These are phyloP conservation scores for Glebionis coronaria DNA, from an alignment of 129 eudicot species.

Conservation along the genomic window DNA sequence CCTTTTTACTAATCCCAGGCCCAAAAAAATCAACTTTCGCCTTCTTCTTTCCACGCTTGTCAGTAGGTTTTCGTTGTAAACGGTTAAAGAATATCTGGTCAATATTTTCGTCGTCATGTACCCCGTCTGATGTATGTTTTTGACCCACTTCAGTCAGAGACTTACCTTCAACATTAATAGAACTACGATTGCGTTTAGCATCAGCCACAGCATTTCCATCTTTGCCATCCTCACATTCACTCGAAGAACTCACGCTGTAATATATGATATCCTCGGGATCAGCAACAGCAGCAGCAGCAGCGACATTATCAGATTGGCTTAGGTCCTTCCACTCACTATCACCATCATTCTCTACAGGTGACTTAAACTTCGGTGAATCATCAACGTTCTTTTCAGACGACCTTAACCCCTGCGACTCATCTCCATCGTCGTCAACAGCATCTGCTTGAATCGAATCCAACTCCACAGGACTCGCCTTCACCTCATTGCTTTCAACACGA, in stretches of 20 bases:
- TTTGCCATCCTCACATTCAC: slow-evolving; percentile 27
- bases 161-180: background rate
- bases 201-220: slow-evolving; percentile 12
- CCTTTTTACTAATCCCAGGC: slow-evolving; percentile 6
- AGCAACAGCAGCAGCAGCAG: slow-evolving; percentile 20
- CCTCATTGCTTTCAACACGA: slow-evolving; percentile 27
- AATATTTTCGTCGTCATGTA: slow-evolving; percentile 1
- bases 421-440: slow-evolving; percentile 18
- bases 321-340: slow-evolving; percentile 8
- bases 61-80: background rate
- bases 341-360: slow-evolving; percentile 18
- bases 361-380: slow-evolving; percentile 2
- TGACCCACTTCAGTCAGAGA: slow-evolving; percentile 4
- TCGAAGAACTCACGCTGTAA: slow-evolving; percentile 29
- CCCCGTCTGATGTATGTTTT: background rate
- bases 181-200: slow-evolving; percentile 4
- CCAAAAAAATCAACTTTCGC: background rate
- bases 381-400: slow-evolving; percentile 17
- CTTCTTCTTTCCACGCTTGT: background rate
- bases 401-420: slow-evolving; percentile 13
- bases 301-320: slow-evolving; percentile 16
- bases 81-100: too few species aligned
- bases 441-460: slow-evolving; percentile 25
- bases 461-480: slow-evolving; percentile 28
- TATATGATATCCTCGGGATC: slow-evolving; percentile 14